A percentile compares a stretch with the other conserved stretches of the same genome.
Evolutionary conservation across 2,329 filamentous ascomycete species (phyloP).

Genomic region (Aureobasidium sp.): DNA sequence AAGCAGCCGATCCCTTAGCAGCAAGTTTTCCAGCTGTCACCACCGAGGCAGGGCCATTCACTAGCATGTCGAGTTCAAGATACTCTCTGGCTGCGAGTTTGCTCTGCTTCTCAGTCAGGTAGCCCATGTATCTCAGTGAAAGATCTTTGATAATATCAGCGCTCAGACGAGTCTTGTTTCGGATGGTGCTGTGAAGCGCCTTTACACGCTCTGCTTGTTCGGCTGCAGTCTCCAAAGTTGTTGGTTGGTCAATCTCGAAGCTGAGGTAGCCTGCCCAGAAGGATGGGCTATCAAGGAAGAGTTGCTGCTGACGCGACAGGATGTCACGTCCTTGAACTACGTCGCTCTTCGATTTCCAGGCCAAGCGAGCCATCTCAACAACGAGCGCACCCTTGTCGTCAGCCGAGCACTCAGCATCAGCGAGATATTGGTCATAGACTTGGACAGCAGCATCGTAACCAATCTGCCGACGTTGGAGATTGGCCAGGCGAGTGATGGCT

Average conservation of each 20-base stretch:
- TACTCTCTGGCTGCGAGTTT: conserved; percentile 83
- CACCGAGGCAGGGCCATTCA: conserved; percentile 57
- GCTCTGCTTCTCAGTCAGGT: conserved; percentile 72
- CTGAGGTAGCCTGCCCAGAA: conserved; percentile 88
- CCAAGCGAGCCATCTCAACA: conserved; percentile 74
- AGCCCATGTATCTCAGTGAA: conserved; percentile 69
- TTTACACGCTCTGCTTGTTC: conserved; percentile 67
- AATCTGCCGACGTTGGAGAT: conserved; percentile 72
- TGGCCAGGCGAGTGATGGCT: conserved; percentile 79
- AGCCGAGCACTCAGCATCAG: conserved; percentile 60
- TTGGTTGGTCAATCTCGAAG: conserved; percentile 81
- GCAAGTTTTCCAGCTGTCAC: background rate
- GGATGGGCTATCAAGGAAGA: conserved; percentile 72
- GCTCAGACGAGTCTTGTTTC: conserved; percentile 62
- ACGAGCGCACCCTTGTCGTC: conserved; percentile 81
- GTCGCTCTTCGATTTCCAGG: conserved; percentile 82
- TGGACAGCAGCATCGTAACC: conserved; percentile 79
- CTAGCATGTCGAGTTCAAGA: conserved; percentile 70
- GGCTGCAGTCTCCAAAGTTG: conserved; percentile 53
- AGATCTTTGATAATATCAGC: conserved; percentile 63
- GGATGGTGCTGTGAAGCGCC: conserved; percentile 67
- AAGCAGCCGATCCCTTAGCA: background rate
- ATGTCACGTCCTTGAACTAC: conserved; percentile 73
- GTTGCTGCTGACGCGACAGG: conserved; percentile 73
- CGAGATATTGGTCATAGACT: conserved; percentile 73